phyloP scores from a whole-genome alignment of 495 filamentous ascomycete species.

The Podospora appendiculata region DNA sequence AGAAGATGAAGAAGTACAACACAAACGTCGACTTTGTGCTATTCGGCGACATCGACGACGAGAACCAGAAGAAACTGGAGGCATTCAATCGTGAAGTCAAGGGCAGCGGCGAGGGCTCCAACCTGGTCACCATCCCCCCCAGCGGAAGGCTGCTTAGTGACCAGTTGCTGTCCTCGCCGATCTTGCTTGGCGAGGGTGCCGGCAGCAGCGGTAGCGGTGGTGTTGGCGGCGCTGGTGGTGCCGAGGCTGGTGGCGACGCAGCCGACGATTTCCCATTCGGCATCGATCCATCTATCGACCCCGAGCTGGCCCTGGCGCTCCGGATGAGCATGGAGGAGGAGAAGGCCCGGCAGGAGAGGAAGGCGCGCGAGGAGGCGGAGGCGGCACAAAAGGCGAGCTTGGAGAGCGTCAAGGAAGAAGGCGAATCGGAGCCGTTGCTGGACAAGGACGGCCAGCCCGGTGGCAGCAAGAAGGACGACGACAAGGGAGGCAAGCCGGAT shows the following conservation, averaged over 20 bases:
- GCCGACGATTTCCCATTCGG: conserved; percentile 57
- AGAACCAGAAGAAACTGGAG: conserved; percentile 76
- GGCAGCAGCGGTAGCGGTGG: conserved; percentile 29
- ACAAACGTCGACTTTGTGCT: conserved; percentile 88
- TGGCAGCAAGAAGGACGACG: conserved; percentile 38
- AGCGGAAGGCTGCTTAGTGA: conserved; percentile 88
- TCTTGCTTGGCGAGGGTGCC: conserved; percentile 70
- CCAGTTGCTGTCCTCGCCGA: conserved; percentile 83
- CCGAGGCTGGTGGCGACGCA: conserved; percentile 46
- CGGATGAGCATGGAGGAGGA: conserved; percentile 96
- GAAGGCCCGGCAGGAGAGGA: conserved; percentile 80
- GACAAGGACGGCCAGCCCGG: conserved; percentile 61
- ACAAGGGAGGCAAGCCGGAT: conserved; percentile 42
- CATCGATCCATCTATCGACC: conserved; percentile 75
- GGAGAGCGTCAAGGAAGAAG: conserved; percentile 77
- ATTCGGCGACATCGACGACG: conserved; percentile 89
- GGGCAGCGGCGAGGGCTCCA: conserved; percentile 71
- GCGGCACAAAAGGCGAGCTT: conserved; percentile 59
- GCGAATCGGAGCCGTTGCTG: conserved; percentile 55
- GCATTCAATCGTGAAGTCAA: conserved; percentile 81
- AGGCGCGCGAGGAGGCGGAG: conserved; percentile 67
- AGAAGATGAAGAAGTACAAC: conserved; percentile 97
- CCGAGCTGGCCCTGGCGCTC: conserved; percentile 89
- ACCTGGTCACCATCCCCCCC: conserved; percentile 85
- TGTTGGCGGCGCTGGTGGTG: conserved; percentile 41